These are phyloP conservation scores for Crithidia fasciculata DNA, from an alignment of 208 protist species.

Conservation along the genomic window DNA sequence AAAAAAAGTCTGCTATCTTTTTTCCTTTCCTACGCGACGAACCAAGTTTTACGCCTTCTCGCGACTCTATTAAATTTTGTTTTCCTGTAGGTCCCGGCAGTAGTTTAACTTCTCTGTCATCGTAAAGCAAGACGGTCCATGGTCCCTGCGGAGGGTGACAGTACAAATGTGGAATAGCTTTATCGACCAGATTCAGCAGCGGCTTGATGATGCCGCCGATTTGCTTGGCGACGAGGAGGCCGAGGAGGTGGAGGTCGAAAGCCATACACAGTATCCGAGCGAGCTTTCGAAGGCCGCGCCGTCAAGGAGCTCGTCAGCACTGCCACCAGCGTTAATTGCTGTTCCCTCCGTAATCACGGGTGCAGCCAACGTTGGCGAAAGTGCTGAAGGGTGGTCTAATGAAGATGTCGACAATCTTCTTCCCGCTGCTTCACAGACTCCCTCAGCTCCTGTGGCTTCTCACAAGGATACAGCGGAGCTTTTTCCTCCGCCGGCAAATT, in stretches of 20 bases:
- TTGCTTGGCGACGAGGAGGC: slow-evolving; percentile 50
- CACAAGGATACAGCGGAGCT: no score
- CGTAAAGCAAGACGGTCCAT: background rate
- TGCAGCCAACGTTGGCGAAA: background rate
- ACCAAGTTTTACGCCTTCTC: background rate
- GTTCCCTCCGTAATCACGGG: background rate
- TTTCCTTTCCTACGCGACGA: no score
- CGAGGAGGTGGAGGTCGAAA: slow-evolving; percentile 23
- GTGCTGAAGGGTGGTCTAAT: slow-evolving; percentile 6
- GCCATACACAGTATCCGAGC: background rate
- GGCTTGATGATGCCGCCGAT: slow-evolving; percentile 64
- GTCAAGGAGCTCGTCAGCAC: background rate
- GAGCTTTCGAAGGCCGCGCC: background rate
- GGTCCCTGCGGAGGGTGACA: background rate
- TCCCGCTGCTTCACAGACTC: no score
- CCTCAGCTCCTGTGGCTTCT: no score
- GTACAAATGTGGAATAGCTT: slow-evolving; percentile 63
- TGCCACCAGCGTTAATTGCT: background rate
- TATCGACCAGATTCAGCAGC: slow-evolving; percentile 73
- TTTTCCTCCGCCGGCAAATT: no score
- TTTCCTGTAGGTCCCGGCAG: no score
- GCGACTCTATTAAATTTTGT: background rate
- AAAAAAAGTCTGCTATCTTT: no score
- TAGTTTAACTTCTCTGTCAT: background rate
- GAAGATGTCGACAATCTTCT: slow-evolving; percentile 11